Evolutionary conservation across 495 filamentous ascomycete genomes (phyloP), one percentile per base, ranked within the genome.

Genomic region (Cercophora sp.): DNA sequence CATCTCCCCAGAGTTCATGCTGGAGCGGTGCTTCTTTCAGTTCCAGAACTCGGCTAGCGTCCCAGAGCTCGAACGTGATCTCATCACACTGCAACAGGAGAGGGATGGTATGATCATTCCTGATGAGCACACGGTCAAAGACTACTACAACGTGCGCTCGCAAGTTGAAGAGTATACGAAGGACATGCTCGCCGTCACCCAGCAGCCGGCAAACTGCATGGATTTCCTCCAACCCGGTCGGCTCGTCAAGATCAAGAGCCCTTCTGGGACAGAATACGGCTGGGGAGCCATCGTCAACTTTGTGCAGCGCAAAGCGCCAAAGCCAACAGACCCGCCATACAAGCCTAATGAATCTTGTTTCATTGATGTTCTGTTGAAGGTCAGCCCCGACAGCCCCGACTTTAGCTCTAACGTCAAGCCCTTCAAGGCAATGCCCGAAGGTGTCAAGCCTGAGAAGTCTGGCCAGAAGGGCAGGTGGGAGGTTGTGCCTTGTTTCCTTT

Each of bases 1-100:
- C 10, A 93, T 98, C 44, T 96, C 89, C 8, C 94, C 93, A 8
- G 91, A 97, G 58, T 96, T 85, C 67, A 97, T 98, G 93, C 76
- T 98, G 13, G 89, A 96, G 71, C 79, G 85, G 56, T 97, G 94
- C 61, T 98, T 98, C 75, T 94, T 87, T 68, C 94, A 98, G 68
- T 98, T 98, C 70, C 93, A 98, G 67, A 96, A 93, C 58, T 87
- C 88, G 8, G 86, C 89, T 2, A 86, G 85, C 57, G 87, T 96
- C 40, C 85, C 87, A 24, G 76, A 77, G 31, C 73, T 97, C 24
- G 93, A 97, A 65, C 83, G 84, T 57, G 85, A 96, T 55, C 73
- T 96, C 36, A 74, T 77, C 32, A 79, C 84, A 31, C 68, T 95
- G 24, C 89, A 96, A 63, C 77, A 79, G 34, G 80, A 89, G 66